Evolutionary conservation across 345 rosid genomes (phyloP).

Genomic region (Pseudoturritis turrita): DNA sequence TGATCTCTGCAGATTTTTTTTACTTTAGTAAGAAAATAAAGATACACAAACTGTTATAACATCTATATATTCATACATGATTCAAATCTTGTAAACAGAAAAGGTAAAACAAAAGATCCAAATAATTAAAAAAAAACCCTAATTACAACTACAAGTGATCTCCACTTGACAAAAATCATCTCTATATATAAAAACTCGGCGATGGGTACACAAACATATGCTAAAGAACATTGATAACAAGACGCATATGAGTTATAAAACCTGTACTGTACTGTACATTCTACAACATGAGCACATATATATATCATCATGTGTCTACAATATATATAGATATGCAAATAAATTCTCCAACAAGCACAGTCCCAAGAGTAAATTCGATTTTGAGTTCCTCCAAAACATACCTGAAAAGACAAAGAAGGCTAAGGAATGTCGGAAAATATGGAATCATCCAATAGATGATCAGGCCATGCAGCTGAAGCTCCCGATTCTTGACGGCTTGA

Average conservation of each 20-base stretch:
- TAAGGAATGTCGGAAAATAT: slow-evolving; percentile 27
- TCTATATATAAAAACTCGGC: slow-evolving; percentile 10
- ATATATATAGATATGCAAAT: slow-evolving; percentile 11
- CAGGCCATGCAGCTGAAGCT: slow-evolving; percentile 35
- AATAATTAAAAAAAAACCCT: slow-evolving; percentile 5
- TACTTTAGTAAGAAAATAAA: not conserved
- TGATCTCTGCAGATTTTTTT: not conserved
- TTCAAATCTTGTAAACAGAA: not conserved
- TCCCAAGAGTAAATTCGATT: slow-evolving; percentile 14
- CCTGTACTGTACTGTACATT: slow-evolving; percentile 20
- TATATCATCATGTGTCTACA: slow-evolving; percentile 1
- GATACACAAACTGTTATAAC: not conserved
- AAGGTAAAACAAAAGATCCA: slow-evolving; percentile 2
- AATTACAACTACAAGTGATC: slow-evolving; percentile 2
- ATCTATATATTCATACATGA: not conserved
- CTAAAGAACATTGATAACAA: slow-evolving; percentile 10
- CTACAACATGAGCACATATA: slow-evolving; percentile 4
- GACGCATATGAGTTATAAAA: not conserved
- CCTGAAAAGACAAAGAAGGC: slow-evolving; percentile 15
- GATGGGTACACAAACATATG: slow-evolving; percentile 17
- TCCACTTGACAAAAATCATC: slow-evolving; percentile 10
- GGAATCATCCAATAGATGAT: slow-evolving; percentile 30
- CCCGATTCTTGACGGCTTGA: slow-evolving; percentile 31
- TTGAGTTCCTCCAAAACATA: slow-evolving; percentile 11
- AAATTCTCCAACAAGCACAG: slow-evolving; percentile 14